Evolutionary conservation across 2,329 filamentous ascomycete species (phyloP), one percentile per base, ranked within the genome.

Genomic region (Arthrocladium fulminans): DNA sequence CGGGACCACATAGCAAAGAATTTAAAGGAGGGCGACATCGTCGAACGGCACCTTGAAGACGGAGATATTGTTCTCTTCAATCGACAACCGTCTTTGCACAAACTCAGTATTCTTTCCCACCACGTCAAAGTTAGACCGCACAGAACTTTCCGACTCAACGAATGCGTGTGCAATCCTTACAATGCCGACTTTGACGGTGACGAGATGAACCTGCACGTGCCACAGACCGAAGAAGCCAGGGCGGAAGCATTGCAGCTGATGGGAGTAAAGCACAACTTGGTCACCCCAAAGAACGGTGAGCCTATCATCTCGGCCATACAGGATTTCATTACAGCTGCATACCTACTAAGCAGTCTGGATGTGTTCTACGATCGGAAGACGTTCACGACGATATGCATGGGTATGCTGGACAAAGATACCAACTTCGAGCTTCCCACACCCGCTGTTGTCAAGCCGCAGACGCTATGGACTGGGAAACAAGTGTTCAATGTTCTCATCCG

Each of bases 171-270:
- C 68, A 89, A 86, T 53, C 92, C 92, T 2, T 98, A 98, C 74
- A 98, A 98, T 59, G 92, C 92, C 48, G 92, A 98, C 77, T 98
- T 98, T 58, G 92, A 98, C 60, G 92, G 92, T 51, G 92, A 98
- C 59, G 92, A 98, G 67, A 98, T 98, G 92, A 98, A 98, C 60
- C 70, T 98, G 41, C 92, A 98, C 67, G 89, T 98, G 13, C 92
- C 92, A 2, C 92, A 98, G 64, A 97, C 92, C 0, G 92, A 98
- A 69, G 92, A 98, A 67, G 90, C 92, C 9, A 80, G 92, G 49
- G 87, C 90, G 2, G 92, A 98, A 67, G 92, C 92, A 0, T 94
- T 94, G 60, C 88, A 90, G 57, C 72, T 98, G 41, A 98, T 98
- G 92, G 92, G 92, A 35, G 89, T 98, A 48, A 95, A 96, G 69